Evolutionary conservation across 2,329 filamentous ascomycete genomes (phyloP), one percentile per base, ranked within the genome.

Genomic region (Talaromyces sp.): DNA sequence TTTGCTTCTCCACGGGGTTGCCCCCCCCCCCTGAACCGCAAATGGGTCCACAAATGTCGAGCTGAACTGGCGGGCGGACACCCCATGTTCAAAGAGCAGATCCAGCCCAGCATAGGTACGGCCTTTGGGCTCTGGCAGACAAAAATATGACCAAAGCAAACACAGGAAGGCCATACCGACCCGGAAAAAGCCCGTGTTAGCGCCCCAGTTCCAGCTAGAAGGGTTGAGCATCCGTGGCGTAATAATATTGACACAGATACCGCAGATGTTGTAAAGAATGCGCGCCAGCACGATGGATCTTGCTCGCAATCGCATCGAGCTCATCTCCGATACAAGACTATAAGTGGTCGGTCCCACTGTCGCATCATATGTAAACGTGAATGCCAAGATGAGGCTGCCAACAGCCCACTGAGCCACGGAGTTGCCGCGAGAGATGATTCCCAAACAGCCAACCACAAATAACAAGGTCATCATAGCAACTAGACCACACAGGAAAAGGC

Each of bases 211-310:
- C 71, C 71, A 75, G 2, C 64, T 64, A 1, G 67, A 62, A 6
- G 66, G 62, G 36, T 70, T 71, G 43, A 71, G 58, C 55, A 70
- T 62, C 41, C 65, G 66, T 22, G 68, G 63, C 16, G 65, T 60
- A 20, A 62, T 39, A 33, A 65, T 55, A 11, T 74, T 82, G 58
- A 72, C 75, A 30, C 75, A 56, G 40, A 83, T 78, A 32, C 75
- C 72, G 16, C 67, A 64, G 13, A 81, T 68, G 55, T 83, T 80
- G 65, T 81, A 82, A 27, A 74, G 58, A 43, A 71, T 75, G 10
- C 80, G 73, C 2, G 80, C 77, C 27, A 83, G 70, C 6, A 80
- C 79, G n/a, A 82, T 78, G 0, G 79, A 80, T 69, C 83, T 82
- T 9, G 76, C 72, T 53, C 80, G 77, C 27, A 83, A 75, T 6